Base-by-base conservation (phyloP, 208 protist species). In the Leishmania major region DNA sequence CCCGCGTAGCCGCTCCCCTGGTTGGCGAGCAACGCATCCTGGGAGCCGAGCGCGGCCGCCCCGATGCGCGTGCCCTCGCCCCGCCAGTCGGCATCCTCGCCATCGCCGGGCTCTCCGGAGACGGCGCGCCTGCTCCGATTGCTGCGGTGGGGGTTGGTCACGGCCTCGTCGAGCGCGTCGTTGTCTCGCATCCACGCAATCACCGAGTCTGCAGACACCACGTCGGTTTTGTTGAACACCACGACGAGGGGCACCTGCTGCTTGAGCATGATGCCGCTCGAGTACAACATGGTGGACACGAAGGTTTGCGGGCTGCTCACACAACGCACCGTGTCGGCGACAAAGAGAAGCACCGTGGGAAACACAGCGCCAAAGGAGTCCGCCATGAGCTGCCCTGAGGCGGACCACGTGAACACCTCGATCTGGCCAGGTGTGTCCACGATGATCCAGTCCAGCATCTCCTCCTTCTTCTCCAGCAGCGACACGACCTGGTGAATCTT, bases 371-470 rank as follows among this genome's bases (percentile, higher is more conserved):
- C 93, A n/a, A 99, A 86, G 0, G 98, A 82, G 62, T 99, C 98
- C 1, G 98, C 95, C 74, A 99, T 99, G 60, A 99, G 98, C 51
- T 99, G 88, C 43, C 99, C 99, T 3, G 96, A 99, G 1, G 99
- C 99, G 10, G 96, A 99, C 99, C 99, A 99, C 28, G 99, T 99
- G 86, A 99, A 99, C 28, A 99, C 97, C 86, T 99, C 99, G 74
- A 99, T 99, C 90, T 99, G 99, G 0, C 99, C 99, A 10, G 99
- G 99, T 28, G 99, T 99, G 87, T 99, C 99, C n/a, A 99, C 89
- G 17, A 99, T 87, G 43, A 99, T 93, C 88, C 99, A 99, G 43
- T 99, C 96, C 28, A 98, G 76, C 47, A 84, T 55, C 19, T 92
- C 87, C 78, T 91, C 94, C 25, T 88, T 89, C 17, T 83, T 74